A percentile compares a stretch with the other conserved stretches of the same genome.
Conservation (phyloP, 768 basidiomycete species). For the Fomitopsis serialis region DNA sequence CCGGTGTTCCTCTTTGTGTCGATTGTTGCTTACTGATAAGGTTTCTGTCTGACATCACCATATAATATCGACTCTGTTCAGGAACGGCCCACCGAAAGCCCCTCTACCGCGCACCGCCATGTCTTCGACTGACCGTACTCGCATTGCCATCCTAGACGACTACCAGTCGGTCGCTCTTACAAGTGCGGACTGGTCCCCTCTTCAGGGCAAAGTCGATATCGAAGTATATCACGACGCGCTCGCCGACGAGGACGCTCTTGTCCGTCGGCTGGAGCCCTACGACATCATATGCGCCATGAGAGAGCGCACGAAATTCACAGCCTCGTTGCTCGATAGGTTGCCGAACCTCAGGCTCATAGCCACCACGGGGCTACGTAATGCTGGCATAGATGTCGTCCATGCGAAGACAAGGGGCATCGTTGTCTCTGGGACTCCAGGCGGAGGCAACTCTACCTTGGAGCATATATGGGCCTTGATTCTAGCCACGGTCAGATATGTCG, state of each 20-base stretch:
- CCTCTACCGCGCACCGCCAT: background rate
- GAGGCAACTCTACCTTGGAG: conserved; percentile 48
- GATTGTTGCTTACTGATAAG: too few relatives aligned
- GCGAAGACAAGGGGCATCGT: conserved; percentile 43
- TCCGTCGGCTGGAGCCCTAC: conserved; percentile 43
- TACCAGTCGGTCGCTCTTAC: conserved; percentile 50
- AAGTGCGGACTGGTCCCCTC: conserved; percentile 47
- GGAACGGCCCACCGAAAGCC: too few relatives aligned
- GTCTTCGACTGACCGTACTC: conserved; percentile 18
- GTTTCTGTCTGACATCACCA: too few relatives aligned
- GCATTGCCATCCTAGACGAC: conserved; percentile 57
- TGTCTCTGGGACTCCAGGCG: conserved; percentile 43
- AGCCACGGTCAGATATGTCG: conserved; percentile 45
- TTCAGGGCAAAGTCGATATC: conserved; percentile 32
- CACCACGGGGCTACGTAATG: conserved; percentile 49
- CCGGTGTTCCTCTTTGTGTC: background rate
- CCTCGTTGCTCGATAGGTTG: conserved; percentile 43
- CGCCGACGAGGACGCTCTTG: conserved; percentile 44
- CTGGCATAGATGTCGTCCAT: conserved; percentile 42
- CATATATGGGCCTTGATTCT: conserved; percentile 63
- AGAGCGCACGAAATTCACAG: conserved; percentile 55
- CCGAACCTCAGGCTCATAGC: conserved; percentile 57
- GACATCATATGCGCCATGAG: conserved; percentile 61
- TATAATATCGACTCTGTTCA: too few relatives aligned
- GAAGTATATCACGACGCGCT: conserved; percentile 50